phyloP scores from a whole-genome alignment of 1,284 basidiomycete species.

The Cronartium ribicola region DNA sequence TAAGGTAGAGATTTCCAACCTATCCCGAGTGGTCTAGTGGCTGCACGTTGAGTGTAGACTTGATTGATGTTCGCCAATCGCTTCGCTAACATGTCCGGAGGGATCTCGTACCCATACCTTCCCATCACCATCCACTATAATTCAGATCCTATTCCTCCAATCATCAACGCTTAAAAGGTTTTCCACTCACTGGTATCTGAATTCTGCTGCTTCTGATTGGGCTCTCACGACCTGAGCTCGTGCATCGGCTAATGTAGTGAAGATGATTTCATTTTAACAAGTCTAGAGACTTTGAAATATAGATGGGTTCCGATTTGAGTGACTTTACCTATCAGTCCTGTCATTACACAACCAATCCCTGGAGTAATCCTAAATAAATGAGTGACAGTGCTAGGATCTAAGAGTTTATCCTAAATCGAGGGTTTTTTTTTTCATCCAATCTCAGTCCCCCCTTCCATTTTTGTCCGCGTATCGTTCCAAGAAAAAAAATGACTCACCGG shows the following conservation, averaged over 20 bases:
- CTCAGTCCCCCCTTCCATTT: slow-evolving; percentile 47
- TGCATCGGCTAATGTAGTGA: slow-evolving; percentile 68
- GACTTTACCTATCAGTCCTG: slow-evolving; percentile 74
- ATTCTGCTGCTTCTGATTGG: slow-evolving; percentile 83
- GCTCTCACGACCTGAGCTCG: slow-evolving; percentile 84
- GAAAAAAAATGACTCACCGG: slow-evolving; percentile 62
- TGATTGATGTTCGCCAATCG: slow-evolving; percentile 98
- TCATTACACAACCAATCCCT: slow-evolving; percentile 95
- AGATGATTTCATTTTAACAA: slow-evolving; percentile 41
- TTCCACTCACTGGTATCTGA: slow-evolving; percentile 73
- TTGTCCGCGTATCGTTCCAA: neutral
- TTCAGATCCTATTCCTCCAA: neutral
- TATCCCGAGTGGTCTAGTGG: slow-evolving; percentile 94
- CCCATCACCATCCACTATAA: neutral
- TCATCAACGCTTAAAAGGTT: neutral
- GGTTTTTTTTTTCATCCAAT: neutral
- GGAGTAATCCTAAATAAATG: slow-evolving; percentile 96
- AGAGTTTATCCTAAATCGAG: slow-evolving; percentile 78
- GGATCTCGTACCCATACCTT: slow-evolving; percentile 84
- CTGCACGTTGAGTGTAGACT: slow-evolving; percentile 95
- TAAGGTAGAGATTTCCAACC: slow-evolving; percentile 57
- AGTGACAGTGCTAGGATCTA: slow-evolving; percentile 89
- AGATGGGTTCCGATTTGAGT: neutral
- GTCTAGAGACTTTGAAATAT: slow-evolving; percentile 18
- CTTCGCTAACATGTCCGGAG: slow-evolving; percentile 86